These are phyloP conservation scores for Trichoderma orchidacearum DNA, from an alignment of 495 filamentous ascomycete species.

Conservation along the genomic window DNA sequence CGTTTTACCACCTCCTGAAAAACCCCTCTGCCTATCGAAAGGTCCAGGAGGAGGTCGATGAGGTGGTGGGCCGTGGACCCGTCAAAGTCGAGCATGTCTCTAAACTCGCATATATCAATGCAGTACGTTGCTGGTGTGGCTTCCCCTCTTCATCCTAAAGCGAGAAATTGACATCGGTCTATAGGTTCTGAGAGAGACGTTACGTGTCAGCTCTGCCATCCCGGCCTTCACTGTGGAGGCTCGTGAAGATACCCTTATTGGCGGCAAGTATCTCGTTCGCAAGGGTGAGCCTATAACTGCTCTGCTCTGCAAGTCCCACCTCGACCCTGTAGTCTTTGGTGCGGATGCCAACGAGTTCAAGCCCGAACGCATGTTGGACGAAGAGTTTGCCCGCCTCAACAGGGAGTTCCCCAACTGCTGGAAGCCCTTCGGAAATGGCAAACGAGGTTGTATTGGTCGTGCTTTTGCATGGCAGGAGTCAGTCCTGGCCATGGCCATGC, in stretches of 20 bases:
- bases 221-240: conserved; percentile 35
- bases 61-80: conserved; percentile 42
- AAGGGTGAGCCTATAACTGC: conserved; percentile 37
- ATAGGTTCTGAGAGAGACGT: conserved; percentile 42
- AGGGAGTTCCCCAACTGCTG: conserved; percentile 25
- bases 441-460: conserved; percentile 35
- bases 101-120: conserved; percentile 46
- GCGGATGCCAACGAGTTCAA: conserved; percentile 35
- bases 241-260: conserved; percentile 32
- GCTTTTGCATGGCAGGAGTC: conserved; percentile 46
- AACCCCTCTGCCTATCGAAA: conserved; percentile 17
- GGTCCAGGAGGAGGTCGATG: conserved; percentile 22
- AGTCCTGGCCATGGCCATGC: conserved; percentile 27
- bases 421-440: conserved; percentile 39
- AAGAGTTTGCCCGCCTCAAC: conserved; percentile 37
- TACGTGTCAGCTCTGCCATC: conserved; percentile 48
- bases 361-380: conserved; percentile 45
- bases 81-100: conserved; percentile 46
- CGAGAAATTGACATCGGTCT: conserved; percentile 1
- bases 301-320: conserved; percentile 24
- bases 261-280: conserved; percentile 48
- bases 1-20: conserved; percentile 22
- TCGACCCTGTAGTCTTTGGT: conserved; percentile 29
- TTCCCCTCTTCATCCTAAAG: neutral
- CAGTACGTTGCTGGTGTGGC: conserved; percentile 7